These are phyloP conservation scores for Phytophthora rubi DNA, from an alignment of 352 stramenopile genomes.

Conservation along the genomic window DNA sequence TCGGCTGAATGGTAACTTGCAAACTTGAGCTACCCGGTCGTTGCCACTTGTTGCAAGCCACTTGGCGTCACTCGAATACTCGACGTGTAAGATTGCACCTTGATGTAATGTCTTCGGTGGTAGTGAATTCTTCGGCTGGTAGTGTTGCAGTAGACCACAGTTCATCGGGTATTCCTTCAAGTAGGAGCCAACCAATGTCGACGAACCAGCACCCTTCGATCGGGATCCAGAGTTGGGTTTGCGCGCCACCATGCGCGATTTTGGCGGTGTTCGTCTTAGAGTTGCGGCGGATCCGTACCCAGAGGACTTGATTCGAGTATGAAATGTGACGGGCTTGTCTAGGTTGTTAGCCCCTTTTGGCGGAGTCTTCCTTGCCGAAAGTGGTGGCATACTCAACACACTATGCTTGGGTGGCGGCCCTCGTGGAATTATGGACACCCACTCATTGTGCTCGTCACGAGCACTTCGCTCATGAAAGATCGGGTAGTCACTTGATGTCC, in stretches of 20 bases:
- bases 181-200: constrained; percentile 41
- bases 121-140: constrained; percentile 60
- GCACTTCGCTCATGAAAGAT: constrained; percentile 1
- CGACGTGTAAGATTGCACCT: constrained; percentile 75
- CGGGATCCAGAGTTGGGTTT: constrained; percentile 13
- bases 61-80: constrained; percentile 81
- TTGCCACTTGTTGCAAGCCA: constrained; percentile 71
- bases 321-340: constrained; percentile 86
- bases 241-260: constrained; percentile 5
- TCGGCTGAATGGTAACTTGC: constrained; percentile 72
- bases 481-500: not conserved
- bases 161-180: constrained; percentile 78
- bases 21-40: constrained; percentile 69
- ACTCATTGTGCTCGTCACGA: constrained; percentile 17
- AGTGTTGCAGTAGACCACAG: constrained; percentile 66
- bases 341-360: constrained; percentile 37
- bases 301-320: constrained; percentile 79
- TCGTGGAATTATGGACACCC: constrained; percentile 59
- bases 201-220: constrained; percentile 31
- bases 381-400: constrained; percentile 59
- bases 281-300: constrained; percentile 63
- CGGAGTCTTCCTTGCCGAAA: constrained; percentile 40
- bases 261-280: constrained; percentile 34
- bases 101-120: constrained; percentile 63
- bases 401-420: constrained; percentile 53